These are phyloP conservation scores for Diplosphaera chodatii DNA, from an alignment of 139 green algal genomes.

Conservation along the genomic window DNA sequence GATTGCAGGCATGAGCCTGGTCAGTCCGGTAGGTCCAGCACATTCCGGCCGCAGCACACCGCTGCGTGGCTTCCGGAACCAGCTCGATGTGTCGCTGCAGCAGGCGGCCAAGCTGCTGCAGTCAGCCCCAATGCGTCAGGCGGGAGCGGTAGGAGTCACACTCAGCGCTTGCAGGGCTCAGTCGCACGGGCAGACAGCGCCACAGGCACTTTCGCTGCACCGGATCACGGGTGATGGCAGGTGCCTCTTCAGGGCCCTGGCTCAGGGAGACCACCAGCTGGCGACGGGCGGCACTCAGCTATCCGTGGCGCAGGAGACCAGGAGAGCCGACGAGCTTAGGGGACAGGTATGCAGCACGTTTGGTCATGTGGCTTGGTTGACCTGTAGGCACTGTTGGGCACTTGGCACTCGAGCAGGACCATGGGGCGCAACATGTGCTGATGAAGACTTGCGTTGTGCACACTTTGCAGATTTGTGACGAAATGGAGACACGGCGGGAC, in stretches of 20 bases:
- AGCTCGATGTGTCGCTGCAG: background rate
- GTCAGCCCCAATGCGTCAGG: too few species aligned
- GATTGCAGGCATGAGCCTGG: too few species aligned
- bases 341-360: background rate
- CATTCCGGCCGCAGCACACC: too few species aligned
- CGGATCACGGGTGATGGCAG: slow-evolving; percentile 11
- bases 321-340: slow-evolving; percentile 7
- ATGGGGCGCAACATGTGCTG: too few species aligned
- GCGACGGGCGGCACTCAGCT: background rate
- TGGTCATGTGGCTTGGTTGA: too few species aligned
- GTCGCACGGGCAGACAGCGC: background rate
- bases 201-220: background rate
- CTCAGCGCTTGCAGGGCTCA: background rate
- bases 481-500: slow-evolving; percentile 11
- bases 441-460: too few species aligned
- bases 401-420: too few species aligned
- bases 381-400: too few species aligned
- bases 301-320: background rate
- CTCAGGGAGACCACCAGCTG: slow-evolving; percentile 8
- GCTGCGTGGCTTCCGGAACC: background rate
- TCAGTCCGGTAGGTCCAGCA: too few species aligned
- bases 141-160: too few species aligned
- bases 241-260: slow-evolving; percentile 23
- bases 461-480: slow-evolving; percentile 13
- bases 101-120: background rate